Percentiles rank a stretch among this genome's conserved stretches.
phyloP scores from a whole-genome alignment of 2,329 filamentous ascomycete genomes.

The Fusarium sp. region DNA sequence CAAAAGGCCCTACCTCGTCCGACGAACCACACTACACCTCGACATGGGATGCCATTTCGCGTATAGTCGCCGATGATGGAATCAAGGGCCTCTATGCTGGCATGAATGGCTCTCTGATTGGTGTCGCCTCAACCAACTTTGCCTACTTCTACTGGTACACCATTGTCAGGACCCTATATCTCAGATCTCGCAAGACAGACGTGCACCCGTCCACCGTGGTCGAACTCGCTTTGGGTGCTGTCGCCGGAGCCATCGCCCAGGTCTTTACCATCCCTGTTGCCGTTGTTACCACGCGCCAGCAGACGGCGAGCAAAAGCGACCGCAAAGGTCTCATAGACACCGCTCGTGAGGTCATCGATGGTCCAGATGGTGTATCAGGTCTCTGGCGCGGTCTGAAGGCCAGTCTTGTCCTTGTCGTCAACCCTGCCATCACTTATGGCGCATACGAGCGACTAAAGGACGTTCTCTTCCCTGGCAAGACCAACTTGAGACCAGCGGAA shows the following conservation, averaged over 20 bases:
- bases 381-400: conserved; percentile 97
- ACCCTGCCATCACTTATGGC: conserved; percentile 97
- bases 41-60: conserved; percentile 86
- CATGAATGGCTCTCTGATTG: conserved; percentile 85
- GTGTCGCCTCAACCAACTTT: conserved; percentile 97
- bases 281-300: conserved; percentile 94
- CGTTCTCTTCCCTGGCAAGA: conserved; percentile 79
- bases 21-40: conserved; percentile 79
- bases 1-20: conserved; percentile 55
- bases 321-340: conserved; percentile 89
- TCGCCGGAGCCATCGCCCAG: conserved; percentile 91
- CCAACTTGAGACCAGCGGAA: conserved; percentile 81
- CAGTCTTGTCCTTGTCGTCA: conserved; percentile 93
- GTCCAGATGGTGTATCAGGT: conserved; percentile 88
- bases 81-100: conserved; percentile 86
- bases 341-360: conserved; percentile 86
- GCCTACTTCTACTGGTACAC: conserved; percentile 99
- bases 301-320: conserved; percentile 87
- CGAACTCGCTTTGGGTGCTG: conserved; percentile 85
- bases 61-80: conserved; percentile 85
- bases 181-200: conserved; percentile 64
- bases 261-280: conserved; percentile 96
- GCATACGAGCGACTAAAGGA: conserved; percentile 91
- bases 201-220: conserved; percentile 77
- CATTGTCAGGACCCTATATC: conserved; percentile 83